A percentile compares a stretch with the other conserved stretches of the same genome.
Conservation (phyloP, 176 grass and related monocot genomes). For the Paspalum notatum region DNA sequence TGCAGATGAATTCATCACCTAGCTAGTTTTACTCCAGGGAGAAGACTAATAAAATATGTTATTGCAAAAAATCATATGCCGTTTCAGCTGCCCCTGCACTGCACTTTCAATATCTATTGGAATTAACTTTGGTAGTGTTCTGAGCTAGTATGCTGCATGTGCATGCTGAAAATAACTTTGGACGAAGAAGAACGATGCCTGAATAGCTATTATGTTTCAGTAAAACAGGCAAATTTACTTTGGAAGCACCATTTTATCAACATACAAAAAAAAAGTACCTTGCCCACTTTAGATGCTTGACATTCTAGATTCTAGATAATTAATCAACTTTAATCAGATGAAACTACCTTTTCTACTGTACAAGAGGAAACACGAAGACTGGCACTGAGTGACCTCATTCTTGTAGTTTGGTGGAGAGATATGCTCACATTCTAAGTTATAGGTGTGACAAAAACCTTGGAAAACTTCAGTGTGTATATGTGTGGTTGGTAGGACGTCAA, state of each 20-base stretch:
- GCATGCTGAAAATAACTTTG: not conserved
- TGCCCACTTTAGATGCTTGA: not conserved
- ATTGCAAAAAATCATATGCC: not conserved
- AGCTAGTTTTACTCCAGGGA: not conserved
- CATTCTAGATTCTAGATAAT: not conserved
- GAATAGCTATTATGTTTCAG: not conserved
- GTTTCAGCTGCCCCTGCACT: not conserved
- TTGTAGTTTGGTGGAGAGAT: constrained; percentile 37
- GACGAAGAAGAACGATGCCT: not conserved
- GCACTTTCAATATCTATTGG: not conserved
- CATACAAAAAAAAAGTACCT: not conserved
- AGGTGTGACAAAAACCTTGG: constrained; percentile 49
- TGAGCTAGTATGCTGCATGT: not conserved
- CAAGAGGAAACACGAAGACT: constrained; percentile 12
- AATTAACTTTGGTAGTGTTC: not conserved
- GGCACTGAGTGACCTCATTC: constrained; percentile 4
- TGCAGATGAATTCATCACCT: not conserved
- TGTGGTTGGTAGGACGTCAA: constrained; percentile 58
- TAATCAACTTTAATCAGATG: not conserved
- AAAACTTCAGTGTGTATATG: constrained; percentile 30
- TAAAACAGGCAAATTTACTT: not conserved
- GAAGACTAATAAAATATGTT: not conserved
- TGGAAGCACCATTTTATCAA: not conserved
- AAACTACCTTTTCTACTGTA: constrained; percentile 23
- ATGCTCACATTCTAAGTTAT: constrained; percentile 58